Evolutionary conservation across 768 basidiomycete species (phyloP).

Genomic region (Kwoniella heveanensis): DNA sequence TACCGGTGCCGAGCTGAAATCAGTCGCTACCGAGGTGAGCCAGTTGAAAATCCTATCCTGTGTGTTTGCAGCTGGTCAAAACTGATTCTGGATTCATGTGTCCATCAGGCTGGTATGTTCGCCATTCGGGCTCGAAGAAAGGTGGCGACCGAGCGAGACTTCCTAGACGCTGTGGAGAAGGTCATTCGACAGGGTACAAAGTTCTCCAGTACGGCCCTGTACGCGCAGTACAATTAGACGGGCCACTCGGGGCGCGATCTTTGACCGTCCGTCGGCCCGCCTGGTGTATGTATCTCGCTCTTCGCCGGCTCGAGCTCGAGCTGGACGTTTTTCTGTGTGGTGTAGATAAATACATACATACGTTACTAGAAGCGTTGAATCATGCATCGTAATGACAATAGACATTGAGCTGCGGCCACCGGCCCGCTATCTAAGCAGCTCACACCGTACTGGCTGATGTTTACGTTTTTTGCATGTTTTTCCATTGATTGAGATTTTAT

Average conservation of each 20-base stretch:
- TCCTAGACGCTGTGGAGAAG: constrained; percentile 96
- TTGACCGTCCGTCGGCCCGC: too few species aligned
- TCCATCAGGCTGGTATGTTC: constrained; percentile 91
- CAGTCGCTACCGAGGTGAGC: constrained; percentile 89
- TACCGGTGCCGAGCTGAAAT: constrained; percentile 95
- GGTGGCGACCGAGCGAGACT: constrained; percentile 95
- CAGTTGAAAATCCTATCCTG: constrained; percentile 1
- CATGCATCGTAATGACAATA: constrained; percentile 1
- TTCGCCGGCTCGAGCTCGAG: too few species aligned
- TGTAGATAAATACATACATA: background rate
- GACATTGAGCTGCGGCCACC: too few species aligned
- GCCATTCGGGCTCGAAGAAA: constrained; percentile 95
- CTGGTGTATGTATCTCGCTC: too few species aligned
- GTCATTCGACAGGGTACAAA: constrained; percentile 96
- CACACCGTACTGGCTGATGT: background rate
- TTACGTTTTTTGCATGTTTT: background rate
- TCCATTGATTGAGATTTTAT: background rate
- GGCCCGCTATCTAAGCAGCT: too few species aligned
- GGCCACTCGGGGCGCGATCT: too few species aligned
- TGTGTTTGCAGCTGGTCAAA: background rate
- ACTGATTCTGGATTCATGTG: background rate
- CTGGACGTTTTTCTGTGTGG: too few species aligned
- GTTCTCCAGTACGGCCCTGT: constrained; percentile 81
- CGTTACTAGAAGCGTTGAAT: too few species aligned
- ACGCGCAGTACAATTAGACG: constrained; percentile 54